Base-by-base conservation (phyloP, 345 rosid species). In the Dipteronia sinensis region DNA sequence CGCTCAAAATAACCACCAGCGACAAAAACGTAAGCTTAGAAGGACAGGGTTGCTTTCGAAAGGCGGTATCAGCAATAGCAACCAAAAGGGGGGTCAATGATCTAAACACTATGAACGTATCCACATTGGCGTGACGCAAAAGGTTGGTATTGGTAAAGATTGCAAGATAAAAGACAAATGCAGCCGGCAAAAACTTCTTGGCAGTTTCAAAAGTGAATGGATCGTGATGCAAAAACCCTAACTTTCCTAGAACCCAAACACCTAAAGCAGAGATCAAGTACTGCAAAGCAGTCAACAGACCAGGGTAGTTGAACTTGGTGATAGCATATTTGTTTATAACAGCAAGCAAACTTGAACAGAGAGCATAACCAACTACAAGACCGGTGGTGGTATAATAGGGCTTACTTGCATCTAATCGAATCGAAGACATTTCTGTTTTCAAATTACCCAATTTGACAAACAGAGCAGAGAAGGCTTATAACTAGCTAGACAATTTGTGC, bases 131-230 rank as follows among this genome's bases (percentile, higher is more conserved):
- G 78, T 94, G 98, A 62, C 98, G 95, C 79, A 96, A 82, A 81
- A 96, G 98, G 79, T 96, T 94, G 10, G 99, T 96, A 81, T 96
- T 96, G 27, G 99, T 96, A 86, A 96, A 96, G 55, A 96, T 96
- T 0, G 99, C 99, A 15, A 96, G 91, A 84, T 91, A 96, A 77
- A 96, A 96, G 47, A 96, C 98, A 76, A 82, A 6, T 3, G 99
- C 99, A 42, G 99, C 99, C 1, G 99, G 98, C 59, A 94, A 85
- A 75, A 96, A 94, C 81, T 92, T 96, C 94, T 96, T 96, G 73
- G 99, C 99, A n/a, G 82, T 91, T 10, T 89, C 97, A 59, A 83
- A 42, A 0, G 86, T 88, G 87, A 96, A 96, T 19, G 94, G 85
- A 78, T 96, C 98, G 76, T 94, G 95, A 67, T 90, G 86, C 81